Percentiles rank a stretch among this genome's conserved stretches.
These are phyloP conservation scores for Naganishia randhawae DNA, from an alignment of 768 basidiomycete species.

Conservation along the genomic window DNA sequence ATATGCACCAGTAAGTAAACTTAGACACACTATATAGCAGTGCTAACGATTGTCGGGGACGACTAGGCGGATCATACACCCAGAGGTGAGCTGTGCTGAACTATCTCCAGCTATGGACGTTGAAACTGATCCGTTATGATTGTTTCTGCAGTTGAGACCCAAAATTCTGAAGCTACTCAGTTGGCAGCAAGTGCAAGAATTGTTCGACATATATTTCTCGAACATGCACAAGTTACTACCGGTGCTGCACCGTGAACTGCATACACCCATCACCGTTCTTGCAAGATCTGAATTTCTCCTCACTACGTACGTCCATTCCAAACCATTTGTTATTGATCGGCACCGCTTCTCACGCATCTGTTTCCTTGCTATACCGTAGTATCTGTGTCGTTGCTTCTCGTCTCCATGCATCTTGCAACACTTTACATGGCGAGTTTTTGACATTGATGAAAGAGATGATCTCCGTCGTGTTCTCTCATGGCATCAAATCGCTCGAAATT, in stretches of 20 bases:
- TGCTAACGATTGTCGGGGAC: not conserved
- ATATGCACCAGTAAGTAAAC: slow-evolving; percentile 15
- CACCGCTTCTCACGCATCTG: not conserved
- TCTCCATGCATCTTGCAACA: slow-evolving; percentile 75
- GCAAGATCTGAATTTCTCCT: slow-evolving; percentile 90
- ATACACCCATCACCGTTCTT: slow-evolving; percentile 89
- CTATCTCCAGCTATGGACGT: too few relatives aligned
- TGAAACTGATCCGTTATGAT: not conserved
- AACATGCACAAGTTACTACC: slow-evolving; percentile 59
- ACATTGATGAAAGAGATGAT: slow-evolving; percentile 76
- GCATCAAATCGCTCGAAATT: slow-evolving; percentile 71
- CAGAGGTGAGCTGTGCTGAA: slow-evolving; percentile 43
- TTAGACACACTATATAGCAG: not conserved
- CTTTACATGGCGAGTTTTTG: slow-evolving; percentile 68
- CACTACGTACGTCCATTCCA: slow-evolving; percentile 71
- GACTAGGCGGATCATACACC: slow-evolving; percentile 68
- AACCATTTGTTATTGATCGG: not conserved
- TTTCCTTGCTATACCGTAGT: slow-evolving; percentile 52
- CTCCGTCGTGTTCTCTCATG: slow-evolving; percentile 56
- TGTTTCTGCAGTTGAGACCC: slow-evolving; percentile 67
- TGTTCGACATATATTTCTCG: slow-evolving; percentile 69
- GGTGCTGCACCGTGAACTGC: slow-evolving; percentile 78
- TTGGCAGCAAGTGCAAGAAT: slow-evolving; percentile 81
- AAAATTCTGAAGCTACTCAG: slow-evolving; percentile 86
- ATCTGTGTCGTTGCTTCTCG: slow-evolving; percentile 90